Base-by-base conservation (phyloP, 2,329 filamentous ascomycete species). In the Claviceps capensis region DNA sequence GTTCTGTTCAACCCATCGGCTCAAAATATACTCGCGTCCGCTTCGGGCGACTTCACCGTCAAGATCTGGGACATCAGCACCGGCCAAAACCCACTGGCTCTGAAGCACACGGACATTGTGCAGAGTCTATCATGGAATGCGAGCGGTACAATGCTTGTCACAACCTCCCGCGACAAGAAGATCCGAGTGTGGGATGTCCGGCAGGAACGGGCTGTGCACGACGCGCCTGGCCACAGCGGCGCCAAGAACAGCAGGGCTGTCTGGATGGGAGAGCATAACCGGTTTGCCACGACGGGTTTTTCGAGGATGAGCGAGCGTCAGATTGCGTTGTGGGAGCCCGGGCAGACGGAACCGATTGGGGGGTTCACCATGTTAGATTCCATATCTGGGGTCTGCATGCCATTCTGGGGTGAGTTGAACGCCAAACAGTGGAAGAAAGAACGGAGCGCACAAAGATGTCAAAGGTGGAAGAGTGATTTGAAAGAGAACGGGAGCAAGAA, bases 301-400 rank as follows among this genome's bases (percentile, higher is more conserved):
- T 96, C 90, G 49, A 86, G 84, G 66, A 97, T 97, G 93, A 97
- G 93, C 67, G 93, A 98, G 72, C 83, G 93, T 51, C 93, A 98
- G 68, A 78, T 98, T 60, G 93, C 87, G 50, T 77, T 98, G 40
- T 98, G 93, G 93, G 93, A 98, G 73, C 82, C 89, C 47, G 86
- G 90, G 60, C 84, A 81, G 57, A 80, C 82, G 38, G 85, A 94
- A 62, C 93, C 93, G 48, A 85, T 97, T 61, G 89, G 88, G 49
- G 90, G 89, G 16, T 96, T 96, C 72, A 83, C 81, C 61, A 86
- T 86, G 60, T 78, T 98, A 48, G 93, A 98, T 70, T 94, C 88
- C 47, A 95, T 95, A 63, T 96, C 91, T 46, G 93, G 93, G 66
- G 90, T 98, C 54, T 95, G 89, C 77, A 96, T 98, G 88, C 93